These are phyloP conservation scores for Tripterygium wilfordii DNA, from an alignment of 177 flowering plant species.

Conservation along the genomic window DNA sequence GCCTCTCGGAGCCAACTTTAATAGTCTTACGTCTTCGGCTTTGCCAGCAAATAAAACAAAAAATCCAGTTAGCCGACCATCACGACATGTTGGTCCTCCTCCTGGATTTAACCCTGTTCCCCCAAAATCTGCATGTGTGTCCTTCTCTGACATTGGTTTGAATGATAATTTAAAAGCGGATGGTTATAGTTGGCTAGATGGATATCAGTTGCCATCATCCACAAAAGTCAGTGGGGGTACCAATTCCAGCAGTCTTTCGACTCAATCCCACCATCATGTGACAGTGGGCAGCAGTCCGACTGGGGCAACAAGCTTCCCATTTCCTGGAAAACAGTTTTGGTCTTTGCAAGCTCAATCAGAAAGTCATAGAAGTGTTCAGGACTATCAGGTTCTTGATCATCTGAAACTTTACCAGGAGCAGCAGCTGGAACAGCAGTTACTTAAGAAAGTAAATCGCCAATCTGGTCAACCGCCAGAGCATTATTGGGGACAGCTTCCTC, in stretches of 20 bases:
- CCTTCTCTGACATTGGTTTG: slow-evolving; percentile 23
- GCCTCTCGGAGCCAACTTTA: too few relatives aligned
- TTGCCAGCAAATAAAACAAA: slow-evolving; percentile 30
- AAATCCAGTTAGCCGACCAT: slow-evolving; percentile 78
- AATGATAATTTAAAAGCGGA: slow-evolving; percentile 46
- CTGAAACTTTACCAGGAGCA: slow-evolving; percentile 43
- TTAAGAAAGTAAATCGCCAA: slow-evolving; percentile 43
- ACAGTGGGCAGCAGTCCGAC: slow-evolving; percentile 27
- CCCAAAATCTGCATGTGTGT: slow-evolving; percentile 35
- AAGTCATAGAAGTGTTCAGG: slow-evolving; percentile 41
- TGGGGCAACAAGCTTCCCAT: slow-evolving; percentile 59
- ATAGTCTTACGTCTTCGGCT: slow-evolving; percentile 20
- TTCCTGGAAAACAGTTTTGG: slow-evolving; percentile 79
- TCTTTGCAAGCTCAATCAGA: slow-evolving; percentile 36
- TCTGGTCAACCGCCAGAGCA: slow-evolving; percentile 47
- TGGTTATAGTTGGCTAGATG: slow-evolving; percentile 94
- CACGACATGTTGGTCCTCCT: slow-evolving; percentile 88
- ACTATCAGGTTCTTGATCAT: slow-evolving; percentile 36
- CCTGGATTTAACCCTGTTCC: slow-evolving; percentile 77
- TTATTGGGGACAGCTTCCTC: slow-evolving; percentile 63
- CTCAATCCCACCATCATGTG: slow-evolving; percentile 16
- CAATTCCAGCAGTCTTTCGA: slow-evolving; percentile 23
- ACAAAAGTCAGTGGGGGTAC: slow-evolving; percentile 18
- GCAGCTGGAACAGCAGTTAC: slow-evolving; percentile 32
- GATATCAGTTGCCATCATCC: slow-evolving; percentile 54